Conservation (phyloP, 257 asterid species). For the Fraxinus quadrangulata region DNA sequence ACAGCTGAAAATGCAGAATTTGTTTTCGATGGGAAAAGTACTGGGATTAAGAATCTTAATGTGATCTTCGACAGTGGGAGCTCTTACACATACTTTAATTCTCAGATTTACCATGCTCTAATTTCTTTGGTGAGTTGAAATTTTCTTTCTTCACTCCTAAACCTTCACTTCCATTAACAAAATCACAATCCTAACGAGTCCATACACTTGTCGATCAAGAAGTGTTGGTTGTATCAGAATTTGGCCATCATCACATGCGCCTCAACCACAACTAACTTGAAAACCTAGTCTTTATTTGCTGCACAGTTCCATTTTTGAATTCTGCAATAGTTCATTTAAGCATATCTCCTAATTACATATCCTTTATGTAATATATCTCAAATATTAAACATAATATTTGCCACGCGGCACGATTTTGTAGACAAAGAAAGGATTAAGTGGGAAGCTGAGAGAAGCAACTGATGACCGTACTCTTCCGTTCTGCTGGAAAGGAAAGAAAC, state of each 20-base stretch:
- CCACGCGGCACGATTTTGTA: constrained; percentile 21
- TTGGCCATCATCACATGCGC: too few species aligned
- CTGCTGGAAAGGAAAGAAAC: constrained; percentile 90
- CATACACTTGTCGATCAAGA: neutral
- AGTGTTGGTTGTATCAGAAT: neutral
- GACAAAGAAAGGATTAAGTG: constrained; percentile 64
- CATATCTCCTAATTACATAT: neutral
- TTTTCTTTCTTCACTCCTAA: neutral
- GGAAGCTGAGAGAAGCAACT: constrained; percentile 67
- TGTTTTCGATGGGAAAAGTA: constrained; percentile 67
- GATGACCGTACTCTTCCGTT: constrained; percentile 79
- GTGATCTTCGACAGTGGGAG: constrained; percentile 97
- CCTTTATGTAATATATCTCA: neutral
- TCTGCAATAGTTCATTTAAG: too few species aligned
- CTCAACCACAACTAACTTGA: too few species aligned
- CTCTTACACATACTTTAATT: constrained; percentile 76
- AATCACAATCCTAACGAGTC: neutral
- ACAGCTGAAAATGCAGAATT: constrained; percentile 82
- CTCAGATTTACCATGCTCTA: constrained; percentile 65
- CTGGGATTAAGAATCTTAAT: constrained; percentile 69
- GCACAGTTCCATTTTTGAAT: too few species aligned
- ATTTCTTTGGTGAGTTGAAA: constrained; percentile 62
- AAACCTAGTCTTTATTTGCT: too few species aligned
- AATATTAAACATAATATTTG: too few species aligned
- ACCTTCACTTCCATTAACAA: neutral